A percentile compares a stretch with the other conserved stretches of the same genome.
phyloP scores from a whole-genome alignment of 2,329 filamentous ascomycete species.

The Curvularia lunata region DNA sequence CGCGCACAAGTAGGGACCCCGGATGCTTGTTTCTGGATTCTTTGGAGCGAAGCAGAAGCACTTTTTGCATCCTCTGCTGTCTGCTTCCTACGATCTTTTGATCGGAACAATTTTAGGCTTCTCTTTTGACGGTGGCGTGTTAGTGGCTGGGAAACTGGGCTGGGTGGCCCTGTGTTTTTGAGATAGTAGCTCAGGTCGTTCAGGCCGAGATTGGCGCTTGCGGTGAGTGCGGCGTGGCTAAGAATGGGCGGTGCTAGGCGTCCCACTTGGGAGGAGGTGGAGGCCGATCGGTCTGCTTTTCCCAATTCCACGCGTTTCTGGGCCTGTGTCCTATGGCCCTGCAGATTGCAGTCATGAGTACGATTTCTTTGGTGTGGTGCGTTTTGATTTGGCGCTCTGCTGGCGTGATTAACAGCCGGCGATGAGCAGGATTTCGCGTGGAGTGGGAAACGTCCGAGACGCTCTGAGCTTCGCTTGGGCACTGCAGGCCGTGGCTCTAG shows the following conservation, averaged over 20 bases:
- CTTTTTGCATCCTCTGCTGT: constrained; percentile 21
- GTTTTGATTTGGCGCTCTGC: constrained; percentile 32
- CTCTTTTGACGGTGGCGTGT: constrained; percentile 23
- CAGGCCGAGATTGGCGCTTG: constrained; percentile 32
- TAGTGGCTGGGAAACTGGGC: constrained; percentile 13
- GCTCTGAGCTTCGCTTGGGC: constrained; percentile 34
- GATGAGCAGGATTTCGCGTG: constrained; percentile 23
- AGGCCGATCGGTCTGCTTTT: constrained; percentile 27
- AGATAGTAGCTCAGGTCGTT: constrained; percentile 43
- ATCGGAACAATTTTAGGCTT: constrained; percentile 34
- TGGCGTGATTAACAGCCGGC: constrained; percentile 30
- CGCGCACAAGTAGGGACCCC: constrained; percentile 34
- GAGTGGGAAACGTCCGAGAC: constrained; percentile 26
- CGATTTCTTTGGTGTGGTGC: constrained; percentile 27
- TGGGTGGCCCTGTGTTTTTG: constrained; percentile 38
- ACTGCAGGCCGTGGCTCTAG: constrained; percentile 28
- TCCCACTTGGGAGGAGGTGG: constrained; percentile 23
- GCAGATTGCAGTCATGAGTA: constrained; percentile 7
- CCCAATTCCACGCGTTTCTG: constrained; percentile 11
- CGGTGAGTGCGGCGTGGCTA: constrained; percentile 39
- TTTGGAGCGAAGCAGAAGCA: not conserved
- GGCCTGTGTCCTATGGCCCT: constrained; percentile 19
- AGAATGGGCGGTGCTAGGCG: constrained; percentile 44
- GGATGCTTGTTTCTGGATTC: constrained; percentile 20
- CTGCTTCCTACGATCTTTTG: constrained; percentile 32